These are phyloP conservation scores for Cytospora leucostoma DNA, from an alignment of 2,329 filamentous ascomycete genomes.

Conservation along the genomic window DNA sequence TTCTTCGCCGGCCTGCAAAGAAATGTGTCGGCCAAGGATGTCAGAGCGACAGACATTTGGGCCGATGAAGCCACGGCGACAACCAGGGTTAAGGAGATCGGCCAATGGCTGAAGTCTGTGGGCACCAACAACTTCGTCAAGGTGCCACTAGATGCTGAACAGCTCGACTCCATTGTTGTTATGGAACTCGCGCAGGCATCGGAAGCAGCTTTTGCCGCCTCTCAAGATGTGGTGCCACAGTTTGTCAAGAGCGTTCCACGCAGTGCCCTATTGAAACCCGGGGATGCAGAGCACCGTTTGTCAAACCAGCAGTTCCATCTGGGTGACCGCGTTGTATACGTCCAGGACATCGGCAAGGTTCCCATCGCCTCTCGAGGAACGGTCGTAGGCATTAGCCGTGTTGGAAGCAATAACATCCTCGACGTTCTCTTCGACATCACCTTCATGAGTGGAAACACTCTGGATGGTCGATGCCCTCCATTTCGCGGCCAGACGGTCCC, in stretches of 20 bases:
- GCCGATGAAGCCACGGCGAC: slow-evolving; percentile 69
- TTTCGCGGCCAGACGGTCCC: slow-evolving; percentile 95
- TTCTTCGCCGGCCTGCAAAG: slow-evolving; percentile 88
- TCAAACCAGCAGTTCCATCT: slow-evolving; percentile 80
- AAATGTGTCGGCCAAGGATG: slow-evolving; percentile 83
- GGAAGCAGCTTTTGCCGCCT: slow-evolving; percentile 54
- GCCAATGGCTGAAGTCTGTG: slow-evolving; percentile 86
- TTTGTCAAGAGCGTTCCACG: slow-evolving; percentile 74
- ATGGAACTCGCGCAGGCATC: slow-evolving; percentile 76
- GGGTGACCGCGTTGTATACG: slow-evolving; percentile 91
- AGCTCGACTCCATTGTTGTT: slow-evolving; percentile 90
- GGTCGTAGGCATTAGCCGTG: slow-evolving; percentile 91
- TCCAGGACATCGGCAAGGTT: slow-evolving; percentile 89
- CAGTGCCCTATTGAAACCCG: slow-evolving; percentile 85
- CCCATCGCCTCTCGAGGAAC: slow-evolving; percentile 91
- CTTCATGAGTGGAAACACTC: slow-evolving; percentile 95
- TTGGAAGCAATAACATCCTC: slow-evolving; percentile 76
- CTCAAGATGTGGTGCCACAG: slow-evolving; percentile 31
- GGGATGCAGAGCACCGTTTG: slow-evolving; percentile 90
- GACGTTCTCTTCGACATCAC: slow-evolving; percentile 92
- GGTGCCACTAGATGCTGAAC: slow-evolving; percentile 94
- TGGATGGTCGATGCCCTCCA: slow-evolving; percentile 85
- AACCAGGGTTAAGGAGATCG: slow-evolving; percentile 87
- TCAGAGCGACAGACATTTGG: slow-evolving; percentile 85
- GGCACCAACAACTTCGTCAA: slow-evolving; percentile 91